Percentiles rank a stretch among this genome's conserved stretches.
Conservation (phyloP, 352 stramenopile species). For the Peronospora belbahrii region DNA sequence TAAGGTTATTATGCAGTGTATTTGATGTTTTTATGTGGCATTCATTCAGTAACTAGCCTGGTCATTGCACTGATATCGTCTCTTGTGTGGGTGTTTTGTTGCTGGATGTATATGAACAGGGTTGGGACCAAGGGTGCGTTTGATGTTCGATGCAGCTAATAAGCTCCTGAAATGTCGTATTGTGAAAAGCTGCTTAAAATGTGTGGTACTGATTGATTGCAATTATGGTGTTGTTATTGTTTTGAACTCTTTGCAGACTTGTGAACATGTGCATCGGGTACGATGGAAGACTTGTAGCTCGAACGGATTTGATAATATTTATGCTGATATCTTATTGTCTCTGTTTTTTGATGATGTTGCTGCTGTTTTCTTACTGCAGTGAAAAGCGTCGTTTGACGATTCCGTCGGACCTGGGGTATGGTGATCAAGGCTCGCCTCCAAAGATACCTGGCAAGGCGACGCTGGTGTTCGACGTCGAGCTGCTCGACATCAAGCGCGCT, state of each 20-base stretch:
- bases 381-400: conserved; percentile 86
- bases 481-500: conserved; percentile 90
- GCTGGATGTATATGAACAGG: conserved; percentile 28
- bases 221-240: conserved; percentile 8
- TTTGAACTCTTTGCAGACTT: conserved; percentile 32
- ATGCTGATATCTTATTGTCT: background rate
- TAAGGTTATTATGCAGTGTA: no score
- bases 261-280: conserved; percentile 85
- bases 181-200: no score
- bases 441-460: conserved; percentile 92
- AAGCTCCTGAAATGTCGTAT: no score
- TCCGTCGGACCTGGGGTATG: conserved; percentile 89
- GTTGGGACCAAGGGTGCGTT: conserved; percentile 80
- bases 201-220: conserved; percentile 1
- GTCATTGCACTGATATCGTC: background rate
- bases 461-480: conserved; percentile 96
- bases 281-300: conserved; percentile 7
- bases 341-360: background rate
- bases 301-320: background rate
- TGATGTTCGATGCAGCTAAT: no score
- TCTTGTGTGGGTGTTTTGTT: conserved; percentile 1
- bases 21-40: no score
- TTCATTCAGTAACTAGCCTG: no score
- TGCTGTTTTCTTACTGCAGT: conserved; percentile 25
- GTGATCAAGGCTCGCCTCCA: conserved; percentile 83